These are phyloP conservation scores for Hypoxylon sp. DNA, from an alignment of 2,329 filamentous ascomycete genomes.

Conservation along the genomic window DNA sequence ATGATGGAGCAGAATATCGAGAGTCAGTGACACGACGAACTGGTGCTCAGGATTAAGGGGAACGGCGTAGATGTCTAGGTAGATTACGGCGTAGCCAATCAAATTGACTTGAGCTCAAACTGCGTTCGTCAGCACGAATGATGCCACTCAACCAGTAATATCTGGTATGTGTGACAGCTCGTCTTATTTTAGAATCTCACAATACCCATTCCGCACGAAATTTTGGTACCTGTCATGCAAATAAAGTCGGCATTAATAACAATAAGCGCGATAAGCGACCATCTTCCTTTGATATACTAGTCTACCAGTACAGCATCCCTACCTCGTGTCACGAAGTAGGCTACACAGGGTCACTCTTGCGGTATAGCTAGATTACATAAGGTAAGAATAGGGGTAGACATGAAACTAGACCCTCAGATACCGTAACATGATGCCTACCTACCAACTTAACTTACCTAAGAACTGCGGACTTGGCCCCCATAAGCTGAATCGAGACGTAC, in stretches of 20 bases:
- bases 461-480: neutral
- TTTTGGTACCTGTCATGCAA: neutral
- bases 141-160: constrained; percentile 4
- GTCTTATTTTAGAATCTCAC: constrained; percentile 14
- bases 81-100: constrained; percentile 12
- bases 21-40: constrained; percentile 3
- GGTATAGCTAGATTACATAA: constrained; percentile 34
- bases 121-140: constrained; percentile 15
- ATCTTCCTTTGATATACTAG: neutral
- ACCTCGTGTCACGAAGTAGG: neutral
- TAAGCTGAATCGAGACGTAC: constrained; percentile 27
- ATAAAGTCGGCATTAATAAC: neutral
- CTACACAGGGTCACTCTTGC: constrained; percentile 23
- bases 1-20: neutral
- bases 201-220: neutral
- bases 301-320: neutral
- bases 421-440: constrained; percentile 25
- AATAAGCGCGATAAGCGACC: constrained; percentile 7
- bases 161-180: constrained; percentile 2
- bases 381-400: constrained; percentile 26
- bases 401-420: constrained; percentile 32
- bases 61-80: constrained; percentile 2
- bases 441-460: constrained; percentile 1
- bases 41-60: constrained; percentile 8
- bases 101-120: neutral